Percentiles rank a stretch among this genome's conserved stretches.
Conservation (phyloP, 176 grass and related monocot species). For the Eragrostis nindensis region DNA sequence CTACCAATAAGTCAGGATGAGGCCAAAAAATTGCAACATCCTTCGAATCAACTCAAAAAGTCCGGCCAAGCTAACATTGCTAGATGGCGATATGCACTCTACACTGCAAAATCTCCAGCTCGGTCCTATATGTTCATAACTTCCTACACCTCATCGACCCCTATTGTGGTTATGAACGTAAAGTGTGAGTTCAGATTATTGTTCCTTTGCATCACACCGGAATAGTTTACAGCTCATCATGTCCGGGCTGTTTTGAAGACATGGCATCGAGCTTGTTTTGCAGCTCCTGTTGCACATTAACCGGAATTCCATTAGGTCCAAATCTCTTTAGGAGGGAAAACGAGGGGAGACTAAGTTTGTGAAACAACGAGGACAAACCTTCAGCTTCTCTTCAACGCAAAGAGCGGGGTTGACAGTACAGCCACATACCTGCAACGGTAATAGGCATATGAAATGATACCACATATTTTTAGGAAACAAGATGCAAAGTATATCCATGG, state of each 20-base stretch:
- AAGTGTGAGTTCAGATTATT: conserved; percentile 23
- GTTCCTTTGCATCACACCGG: neutral
- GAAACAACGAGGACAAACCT: conserved; percentile 48
- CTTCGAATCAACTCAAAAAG: conserved; percentile 9
- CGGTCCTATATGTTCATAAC: conserved; percentile 22
- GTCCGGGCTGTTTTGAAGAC: conserved; percentile 47
- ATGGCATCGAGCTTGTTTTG: conserved; percentile 63
- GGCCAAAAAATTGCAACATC: conserved; percentile 39
- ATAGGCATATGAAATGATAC: conserved; percentile 19
- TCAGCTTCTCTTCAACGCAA: conserved; percentile 77
- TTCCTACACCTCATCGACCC: conserved; percentile 5
- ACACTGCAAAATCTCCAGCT: conserved; percentile 4
- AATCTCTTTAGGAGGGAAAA: neutral
- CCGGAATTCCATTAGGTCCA: conserved; percentile 38
- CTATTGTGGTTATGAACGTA: conserved; percentile 32
- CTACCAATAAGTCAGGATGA: conserved; percentile 34
- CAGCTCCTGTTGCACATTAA: conserved; percentile 68
- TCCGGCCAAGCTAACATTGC: neutral
- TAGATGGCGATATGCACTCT: conserved; percentile 2
- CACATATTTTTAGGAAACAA: conserved; percentile 7
- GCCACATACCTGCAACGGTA: conserved; percentile 69
- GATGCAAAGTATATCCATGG: conserved; percentile 7
- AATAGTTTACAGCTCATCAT: conserved; percentile 76
- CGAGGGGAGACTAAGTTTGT: neutral
- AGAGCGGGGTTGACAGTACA: conserved; percentile 76